These are phyloP conservation scores for Ustilago tritici DNA, from an alignment of 1,284 basidiomycete species.

Conservation along the genomic window DNA sequence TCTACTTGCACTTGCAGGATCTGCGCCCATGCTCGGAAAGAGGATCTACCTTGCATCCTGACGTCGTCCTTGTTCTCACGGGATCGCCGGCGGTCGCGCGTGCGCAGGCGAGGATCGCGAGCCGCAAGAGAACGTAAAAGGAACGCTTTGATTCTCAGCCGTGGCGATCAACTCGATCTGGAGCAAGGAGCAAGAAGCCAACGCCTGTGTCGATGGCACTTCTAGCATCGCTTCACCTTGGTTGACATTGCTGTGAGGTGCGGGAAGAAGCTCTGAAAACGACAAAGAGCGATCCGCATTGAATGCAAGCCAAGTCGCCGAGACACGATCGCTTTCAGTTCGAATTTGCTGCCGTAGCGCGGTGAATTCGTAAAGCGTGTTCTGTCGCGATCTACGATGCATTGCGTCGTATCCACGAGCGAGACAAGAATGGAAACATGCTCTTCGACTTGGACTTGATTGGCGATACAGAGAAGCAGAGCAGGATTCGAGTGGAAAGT, in stretches of 20 bases:
- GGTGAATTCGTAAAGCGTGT: background rate
- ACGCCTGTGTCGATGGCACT: too few species aligned
- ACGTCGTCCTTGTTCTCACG: background rate
- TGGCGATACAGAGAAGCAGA: too few species aligned
- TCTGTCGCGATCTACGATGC: constrained; percentile 2
- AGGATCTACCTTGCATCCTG: constrained; percentile 3
- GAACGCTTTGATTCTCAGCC: background rate
- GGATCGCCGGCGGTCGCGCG: background rate
- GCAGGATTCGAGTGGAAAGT: too few species aligned
- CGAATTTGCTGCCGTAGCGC: background rate
- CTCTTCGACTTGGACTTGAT: too few species aligned
- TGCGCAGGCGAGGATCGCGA: constrained; percentile 1
- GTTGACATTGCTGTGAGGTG: background rate
- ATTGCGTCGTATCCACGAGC: background rate
- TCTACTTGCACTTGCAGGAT: background rate
- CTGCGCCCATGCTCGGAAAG: background rate
- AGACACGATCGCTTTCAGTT: background rate
- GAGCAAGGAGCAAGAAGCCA: background rate
- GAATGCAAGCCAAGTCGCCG: background rate
- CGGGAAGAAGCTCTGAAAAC: background rate
- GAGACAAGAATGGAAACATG: background rate
- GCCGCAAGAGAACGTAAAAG: background rate
- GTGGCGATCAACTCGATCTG: background rate
- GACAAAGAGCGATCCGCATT: background rate
- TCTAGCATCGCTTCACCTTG: too few species aligned